These are phyloP conservation scores for Fusarium beomiforme DNA, from an alignment of 2,329 filamentous ascomycete species.

Conservation along the genomic window DNA sequence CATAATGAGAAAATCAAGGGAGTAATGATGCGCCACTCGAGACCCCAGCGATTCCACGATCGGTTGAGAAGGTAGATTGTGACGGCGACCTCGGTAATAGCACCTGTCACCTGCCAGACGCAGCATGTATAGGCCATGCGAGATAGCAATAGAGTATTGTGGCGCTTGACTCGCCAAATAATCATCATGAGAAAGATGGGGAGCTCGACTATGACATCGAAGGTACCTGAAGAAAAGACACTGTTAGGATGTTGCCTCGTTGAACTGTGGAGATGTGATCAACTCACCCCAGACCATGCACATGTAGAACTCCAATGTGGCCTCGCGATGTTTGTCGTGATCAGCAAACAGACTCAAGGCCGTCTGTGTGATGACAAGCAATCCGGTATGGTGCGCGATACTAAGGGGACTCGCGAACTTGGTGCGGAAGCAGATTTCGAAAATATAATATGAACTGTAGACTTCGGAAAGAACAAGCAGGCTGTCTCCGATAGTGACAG, in stretches of 20 bases:
- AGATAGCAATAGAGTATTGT: neutral
- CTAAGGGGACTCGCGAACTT: constrained; percentile 17
- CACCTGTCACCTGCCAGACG: neutral
- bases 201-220: constrained; percentile 14
- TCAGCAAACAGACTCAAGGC: constrained; percentile 10
- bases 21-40: neutral
- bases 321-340: neutral
- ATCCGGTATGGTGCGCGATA: constrained; percentile 1
- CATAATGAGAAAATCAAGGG: constrained; percentile 2
- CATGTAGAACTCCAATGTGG: constrained; percentile 18
- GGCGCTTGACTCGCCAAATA: constrained; percentile 1
- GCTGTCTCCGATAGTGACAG: neutral
- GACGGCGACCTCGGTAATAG: neutral
- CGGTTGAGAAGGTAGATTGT: constrained; percentile 9
- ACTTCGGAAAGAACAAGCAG: constrained; percentile 4
- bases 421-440: constrained; percentile 18
- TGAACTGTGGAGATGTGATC: fast-evolving
- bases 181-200: constrained; percentile 15
- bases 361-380: neutral
- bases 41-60: neutral
- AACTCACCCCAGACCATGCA: constrained; percentile 24
- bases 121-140: constrained; percentile 5
- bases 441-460: constrained; percentile 10
- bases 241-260: neutral
- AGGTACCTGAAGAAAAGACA: neutral